Percentiles rank a stretch among this genome's conserved stretches.
These are phyloP conservation scores for Pichia cabralensis DNA, from an alignment of 805 yeast species.

Conservation along the genomic window DNA sequence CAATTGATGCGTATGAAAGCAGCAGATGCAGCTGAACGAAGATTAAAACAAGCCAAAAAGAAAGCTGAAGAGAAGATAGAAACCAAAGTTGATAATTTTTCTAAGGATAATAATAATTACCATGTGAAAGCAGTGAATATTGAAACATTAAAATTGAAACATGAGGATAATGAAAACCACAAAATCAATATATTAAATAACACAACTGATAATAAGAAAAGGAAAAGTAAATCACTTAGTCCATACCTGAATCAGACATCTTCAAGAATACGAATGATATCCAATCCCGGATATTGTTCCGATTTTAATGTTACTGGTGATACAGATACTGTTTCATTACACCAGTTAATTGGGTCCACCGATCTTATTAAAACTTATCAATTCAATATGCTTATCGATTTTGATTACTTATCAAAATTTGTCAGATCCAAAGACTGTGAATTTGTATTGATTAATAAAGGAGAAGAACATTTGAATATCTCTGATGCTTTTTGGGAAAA, in stretches of 20 bases:
- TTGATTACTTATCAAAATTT: constrained; percentile 17
- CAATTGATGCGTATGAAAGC: constrained; percentile 12
- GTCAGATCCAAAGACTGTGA: constrained; percentile 15
- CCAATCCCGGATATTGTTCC: constrained; percentile 16
- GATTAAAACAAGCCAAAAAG: too few species aligned
- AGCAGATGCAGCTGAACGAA: constrained; percentile 18
- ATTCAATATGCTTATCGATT: constrained; percentile 26
- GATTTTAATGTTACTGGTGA: constrained; percentile 15
- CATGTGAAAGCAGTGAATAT: too few species aligned
- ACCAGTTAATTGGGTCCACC: constrained; percentile 20
- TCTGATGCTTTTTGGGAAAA: constrained; percentile 19
- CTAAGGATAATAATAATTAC: too few species aligned
- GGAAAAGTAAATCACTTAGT: neutral
- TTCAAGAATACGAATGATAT: constrained; percentile 21
- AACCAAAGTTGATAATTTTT: too few species aligned
- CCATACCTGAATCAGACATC: neutral
- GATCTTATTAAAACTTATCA: constrained; percentile 20
- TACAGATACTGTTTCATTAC: constrained; percentile 20
- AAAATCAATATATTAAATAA: too few species aligned
- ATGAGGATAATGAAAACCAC: too few species aligned
- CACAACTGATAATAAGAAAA: too few species aligned
- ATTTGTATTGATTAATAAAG: constrained; percentile 23
- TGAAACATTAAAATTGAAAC: too few species aligned
- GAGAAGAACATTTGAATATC: constrained; percentile 26
- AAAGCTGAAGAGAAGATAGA: too few species aligned